phyloP scores from a whole-genome alignment of 2,329 filamentous ascomycete genomes.

The Cladosporium sphaerospermum region DNA sequence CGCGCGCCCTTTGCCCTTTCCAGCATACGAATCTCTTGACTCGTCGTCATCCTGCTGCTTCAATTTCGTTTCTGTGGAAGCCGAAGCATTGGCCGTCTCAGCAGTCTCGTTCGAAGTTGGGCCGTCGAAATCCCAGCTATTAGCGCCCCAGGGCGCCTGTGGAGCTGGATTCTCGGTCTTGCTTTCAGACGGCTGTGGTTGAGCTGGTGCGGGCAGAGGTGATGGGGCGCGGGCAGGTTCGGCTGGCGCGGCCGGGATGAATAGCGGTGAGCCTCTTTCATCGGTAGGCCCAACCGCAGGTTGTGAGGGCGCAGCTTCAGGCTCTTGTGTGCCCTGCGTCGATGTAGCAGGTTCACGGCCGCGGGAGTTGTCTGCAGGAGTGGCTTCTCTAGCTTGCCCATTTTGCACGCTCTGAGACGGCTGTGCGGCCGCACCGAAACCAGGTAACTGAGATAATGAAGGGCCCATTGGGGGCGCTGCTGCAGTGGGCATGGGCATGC shows the following conservation, averaged over 20 bases:
- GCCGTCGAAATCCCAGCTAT: constrained; percentile 17
- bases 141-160: constrained; percentile 7
- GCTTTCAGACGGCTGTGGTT: constrained; percentile 1
- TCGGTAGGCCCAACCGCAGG: constrained; percentile 20
- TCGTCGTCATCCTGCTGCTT: not conserved
- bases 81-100: constrained; percentile 3
- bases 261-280: constrained; percentile 25
- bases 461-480: too few species aligned
- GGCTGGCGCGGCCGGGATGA: constrained; percentile 17
- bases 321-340: not conserved
- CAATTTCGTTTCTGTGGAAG: not conserved
- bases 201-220: not conserved
- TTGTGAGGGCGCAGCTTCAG: not conserved
- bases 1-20: constrained; percentile 32
- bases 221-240: not conserved
- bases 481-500: not conserved
- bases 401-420: too few species aligned
- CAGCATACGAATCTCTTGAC: not conserved
- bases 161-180: not conserved
- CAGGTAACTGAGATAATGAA: too few species aligned
- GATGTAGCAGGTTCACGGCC: too few species aligned
- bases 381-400: too few species aligned
- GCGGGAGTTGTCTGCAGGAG: too few species aligned
- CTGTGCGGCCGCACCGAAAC: too few species aligned
- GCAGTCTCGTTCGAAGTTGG: not conserved